These are phyloP conservation scores for Nemania sp. DNA, from an alignment of 2,329 filamentous ascomycete genomes.

Conservation along the genomic window DNA sequence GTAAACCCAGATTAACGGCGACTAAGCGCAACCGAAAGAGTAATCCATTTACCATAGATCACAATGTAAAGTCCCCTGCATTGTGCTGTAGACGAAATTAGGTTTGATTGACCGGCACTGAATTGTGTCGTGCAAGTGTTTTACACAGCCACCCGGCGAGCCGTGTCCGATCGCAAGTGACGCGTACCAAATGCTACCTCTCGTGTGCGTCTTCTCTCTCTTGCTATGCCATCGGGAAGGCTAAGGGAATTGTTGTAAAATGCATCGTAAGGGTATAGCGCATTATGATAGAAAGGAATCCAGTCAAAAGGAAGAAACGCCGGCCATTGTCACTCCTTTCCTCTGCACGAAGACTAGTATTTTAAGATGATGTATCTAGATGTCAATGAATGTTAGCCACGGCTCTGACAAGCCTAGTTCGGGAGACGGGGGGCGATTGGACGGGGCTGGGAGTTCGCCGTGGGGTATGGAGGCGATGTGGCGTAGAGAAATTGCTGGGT, in stretches of 20 bases:
- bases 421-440: not conserved
- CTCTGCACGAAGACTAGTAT: slow-evolving; percentile 55
- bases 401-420: not conserved
- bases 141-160: too few relatives aligned
- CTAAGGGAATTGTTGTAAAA: not conserved
- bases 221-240: not conserved
- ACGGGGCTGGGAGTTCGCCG: slow-evolving; percentile 22
- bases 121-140: not conserved
- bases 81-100: slow-evolving; percentile 7
- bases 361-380: slow-evolving; percentile 74
- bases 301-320: slow-evolving; percentile 7
- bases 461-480: slow-evolving; percentile 11
- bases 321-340: not conserved
- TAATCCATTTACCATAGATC: not conserved
- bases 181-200: too few relatives aligned
- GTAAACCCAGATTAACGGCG: not conserved
- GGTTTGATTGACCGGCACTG: slow-evolving; percentile 9
- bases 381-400: slow-evolving; percentile 13
- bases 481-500: slow-evolving; percentile 11
- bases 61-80: slow-evolving; percentile 2
- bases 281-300: slow-evolving; percentile 9
- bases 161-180: too few relatives aligned
- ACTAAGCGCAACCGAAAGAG: not conserved
- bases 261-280: slow-evolving; percentile 19
- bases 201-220: slow-evolving; percentile 13